Base-by-base conservation (phyloP, 1,284 basidiomycete species). In the Termitomyces sp. region DNA sequence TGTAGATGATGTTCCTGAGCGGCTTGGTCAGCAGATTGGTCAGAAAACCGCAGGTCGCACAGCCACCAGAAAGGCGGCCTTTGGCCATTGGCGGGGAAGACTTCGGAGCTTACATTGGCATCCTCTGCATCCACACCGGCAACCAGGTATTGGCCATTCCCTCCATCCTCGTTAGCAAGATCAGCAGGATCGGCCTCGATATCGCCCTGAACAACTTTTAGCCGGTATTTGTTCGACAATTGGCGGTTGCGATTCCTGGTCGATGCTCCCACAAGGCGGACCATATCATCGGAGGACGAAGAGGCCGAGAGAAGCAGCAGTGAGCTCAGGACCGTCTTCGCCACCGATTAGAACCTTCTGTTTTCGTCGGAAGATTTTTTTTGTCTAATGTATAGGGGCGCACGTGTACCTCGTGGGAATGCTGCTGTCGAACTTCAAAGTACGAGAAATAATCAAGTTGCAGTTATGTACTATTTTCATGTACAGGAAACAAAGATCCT, bases 1-100 rank as follows among this genome's bases (percentile, higher is more conserved):
- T 94, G 92, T 31, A 97, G 72, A 70, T 96, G 94, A 67, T 94
- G 91, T 80, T 96, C 94, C 92, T 94, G 77, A 58, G 55, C 59
- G 59, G 60, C 55, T 84, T 73, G 74, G 83, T 87, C 77, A 88
- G 80, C 79, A 41, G 21, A 77, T 81, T 75, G 67, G 68, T 74
- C 64, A 71, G 66, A 64, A 72, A 60, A 64, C 72, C 72, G 66
- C 68, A 70, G 69, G 62, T 65, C 68, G 68, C 75, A 76, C 74
- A 67, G 74, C 74, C 72, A 74, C 73, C 60, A 64, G 62, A 66
- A 67, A 66, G 65, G 66, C 62, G 69, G 68, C 70, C 31, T 68
- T 68, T 69, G 69, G 69, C 68, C 68, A 63, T n/a, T 52, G 56
- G 62, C 61, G 61, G 56, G 57, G 58, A 52, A 63, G 63, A 65